Evolutionary conservation across 2,329 filamentous ascomycete species (phyloP).

Genomic region (Spiromastix sp.): DNA sequence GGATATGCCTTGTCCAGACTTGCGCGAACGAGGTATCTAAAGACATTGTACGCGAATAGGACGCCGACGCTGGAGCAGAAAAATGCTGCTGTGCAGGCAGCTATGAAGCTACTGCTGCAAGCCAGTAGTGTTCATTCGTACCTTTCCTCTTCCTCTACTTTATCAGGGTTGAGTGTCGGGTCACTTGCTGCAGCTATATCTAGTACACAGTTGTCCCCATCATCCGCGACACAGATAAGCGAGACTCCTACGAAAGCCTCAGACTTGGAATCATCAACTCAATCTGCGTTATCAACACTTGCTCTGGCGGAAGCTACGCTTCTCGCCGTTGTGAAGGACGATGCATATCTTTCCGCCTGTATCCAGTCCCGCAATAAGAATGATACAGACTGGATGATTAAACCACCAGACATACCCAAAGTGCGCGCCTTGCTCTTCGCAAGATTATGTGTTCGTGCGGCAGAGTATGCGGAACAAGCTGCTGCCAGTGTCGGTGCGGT

Average conservation of each 20-base stretch:
- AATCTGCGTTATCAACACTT: conserved; percentile 40
- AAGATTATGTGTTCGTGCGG: conserved; percentile 73
- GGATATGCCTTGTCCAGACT: conserved; percentile 64
- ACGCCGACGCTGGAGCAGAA: conserved; percentile 58
- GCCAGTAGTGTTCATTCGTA: conserved; percentile 70
- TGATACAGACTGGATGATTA: conserved; percentile 95
- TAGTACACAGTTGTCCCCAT: conserved; percentile 3
- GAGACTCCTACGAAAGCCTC: conserved; percentile 13
- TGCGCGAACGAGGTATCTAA: conserved; percentile 61
- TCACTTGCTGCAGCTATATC: conserved; percentile 40
- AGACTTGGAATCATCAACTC: conserved; percentile 38
- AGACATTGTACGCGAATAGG: conserved; percentile 54
- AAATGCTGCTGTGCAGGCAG: conserved; percentile 57
- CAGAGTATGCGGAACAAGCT: conserved; percentile 75
- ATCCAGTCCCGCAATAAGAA: conserved; percentile 71
- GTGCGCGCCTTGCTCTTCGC: conserved; percentile 83
- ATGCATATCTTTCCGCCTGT: conserved; percentile 77
- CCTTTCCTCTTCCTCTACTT: conserved; percentile 47
- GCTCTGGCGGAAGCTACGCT: conserved; percentile 82
- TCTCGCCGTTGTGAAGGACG: conserved; percentile 83
- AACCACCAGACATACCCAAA: conserved; percentile 74
- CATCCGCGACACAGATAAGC: neutral
- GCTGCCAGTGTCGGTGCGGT: conserved; percentile 38
- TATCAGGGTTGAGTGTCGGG: conserved; percentile 17
- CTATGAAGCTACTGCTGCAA: conserved; percentile 67